These are phyloP conservation scores for Gryganskiella cystojenkinii DNA, from an alignment of 192 early-diverging fungal species.

Conservation along the genomic window DNA sequence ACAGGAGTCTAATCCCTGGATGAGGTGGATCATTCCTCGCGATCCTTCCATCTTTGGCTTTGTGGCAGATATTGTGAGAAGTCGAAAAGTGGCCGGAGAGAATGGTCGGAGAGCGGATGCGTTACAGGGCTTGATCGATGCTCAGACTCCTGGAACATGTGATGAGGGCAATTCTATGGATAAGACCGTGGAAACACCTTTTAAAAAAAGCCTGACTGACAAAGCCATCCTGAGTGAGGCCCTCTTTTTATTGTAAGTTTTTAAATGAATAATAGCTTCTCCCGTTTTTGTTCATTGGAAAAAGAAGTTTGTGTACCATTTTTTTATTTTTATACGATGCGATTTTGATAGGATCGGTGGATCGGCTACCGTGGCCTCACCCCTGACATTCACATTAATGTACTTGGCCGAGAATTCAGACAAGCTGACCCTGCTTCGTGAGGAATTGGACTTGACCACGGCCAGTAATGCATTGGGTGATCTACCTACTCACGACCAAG, in stretches of 20 bases:
- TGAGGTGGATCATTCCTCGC: constrained; percentile 16
- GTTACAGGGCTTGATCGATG: constrained; percentile 34
- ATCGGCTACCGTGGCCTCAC: constrained; percentile 36
- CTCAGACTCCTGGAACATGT: constrained; percentile 16
- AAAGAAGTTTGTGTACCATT: too few species aligned
- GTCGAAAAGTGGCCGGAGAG: constrained; percentile 10
- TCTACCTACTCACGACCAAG: constrained; percentile 48
- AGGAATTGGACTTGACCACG: constrained; percentile 40
- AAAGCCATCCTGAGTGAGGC: constrained; percentile 20
- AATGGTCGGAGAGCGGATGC: constrained; percentile 18
- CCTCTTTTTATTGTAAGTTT: too few species aligned
- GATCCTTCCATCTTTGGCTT: constrained; percentile 29
- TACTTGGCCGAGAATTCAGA: constrained; percentile 37
- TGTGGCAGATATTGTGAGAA: neutral
- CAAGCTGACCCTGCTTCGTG: constrained; percentile 19
- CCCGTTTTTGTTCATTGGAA: too few species aligned
- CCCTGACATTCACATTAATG: constrained; percentile 33
- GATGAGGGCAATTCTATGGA: constrained; percentile 18
- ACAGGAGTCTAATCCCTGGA: constrained; percentile 33
- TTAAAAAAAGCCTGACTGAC: constrained; percentile 28
- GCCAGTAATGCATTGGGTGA: constrained; percentile 8
- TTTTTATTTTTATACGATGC: neutral
- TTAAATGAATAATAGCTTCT: too few species aligned
- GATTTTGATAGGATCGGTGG: constrained; percentile 44
- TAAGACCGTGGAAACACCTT: constrained; percentile 22